Evolutionary conservation across 495 filamentous ascomycete species (phyloP).

Genomic region (Penicillium coprophilum): DNA sequence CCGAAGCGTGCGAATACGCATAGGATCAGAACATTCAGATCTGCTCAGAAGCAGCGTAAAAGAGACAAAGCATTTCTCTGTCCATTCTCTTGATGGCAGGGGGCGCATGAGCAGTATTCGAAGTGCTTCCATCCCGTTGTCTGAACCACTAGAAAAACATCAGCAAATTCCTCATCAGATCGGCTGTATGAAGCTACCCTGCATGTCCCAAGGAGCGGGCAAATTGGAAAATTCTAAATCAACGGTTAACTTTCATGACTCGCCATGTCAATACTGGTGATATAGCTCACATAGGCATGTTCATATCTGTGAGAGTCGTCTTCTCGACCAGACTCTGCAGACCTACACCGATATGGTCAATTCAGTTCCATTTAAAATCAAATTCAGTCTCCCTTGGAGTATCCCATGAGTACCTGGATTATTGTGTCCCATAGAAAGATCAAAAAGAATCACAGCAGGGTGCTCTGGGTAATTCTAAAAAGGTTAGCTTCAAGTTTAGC

Average conservation of each 20-base stretch:
- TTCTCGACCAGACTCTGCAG: not conserved
- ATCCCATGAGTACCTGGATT: not conserved
- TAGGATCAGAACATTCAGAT: constrained; percentile 41
- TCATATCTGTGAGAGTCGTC: not conserved
- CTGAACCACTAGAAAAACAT: not conserved
- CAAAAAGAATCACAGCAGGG: not conserved
- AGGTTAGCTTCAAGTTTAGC: constrained; percentile 63
- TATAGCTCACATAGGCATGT: not conserved
- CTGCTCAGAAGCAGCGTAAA: constrained; percentile 48
- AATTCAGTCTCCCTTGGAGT: not conserved
- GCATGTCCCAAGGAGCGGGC: not conserved
- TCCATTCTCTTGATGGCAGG: constrained; percentile 49
- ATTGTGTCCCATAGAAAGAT: not conserved
- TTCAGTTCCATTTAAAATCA: not conserved
- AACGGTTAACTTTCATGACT: not conserved
- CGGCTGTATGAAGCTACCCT: not conserved
- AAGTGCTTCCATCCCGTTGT: constrained; percentile 44
- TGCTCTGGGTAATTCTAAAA: constrained; percentile 28
- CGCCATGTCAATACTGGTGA: not conserved
- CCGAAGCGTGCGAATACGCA: constrained; percentile 28
- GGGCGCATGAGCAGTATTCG: constrained; percentile 54
- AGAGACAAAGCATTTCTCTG: constrained; percentile 63
- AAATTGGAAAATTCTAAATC: not conserved
- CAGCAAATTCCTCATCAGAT: not conserved
- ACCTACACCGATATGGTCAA: not conserved